A percentile compares a stretch with the other conserved stretches of the same genome.
Evolutionary conservation across 2,329 filamentous ascomycete species (phyloP).

Genomic region (Fusarium xylarioides): DNA sequence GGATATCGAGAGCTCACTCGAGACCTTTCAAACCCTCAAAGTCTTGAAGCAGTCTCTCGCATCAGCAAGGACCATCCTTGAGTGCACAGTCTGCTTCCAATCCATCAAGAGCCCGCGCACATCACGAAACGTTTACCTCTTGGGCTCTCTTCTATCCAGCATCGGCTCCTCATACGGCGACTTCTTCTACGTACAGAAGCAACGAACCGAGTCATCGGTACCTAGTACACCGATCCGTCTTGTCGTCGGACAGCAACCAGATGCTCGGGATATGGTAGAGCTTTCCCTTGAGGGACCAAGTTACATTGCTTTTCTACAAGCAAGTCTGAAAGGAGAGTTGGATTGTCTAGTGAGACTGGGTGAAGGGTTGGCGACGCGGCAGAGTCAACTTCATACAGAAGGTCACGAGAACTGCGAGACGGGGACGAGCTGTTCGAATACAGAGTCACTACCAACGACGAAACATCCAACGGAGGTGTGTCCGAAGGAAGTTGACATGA

Average conservation of each 20-base stretch:
- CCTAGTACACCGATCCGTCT: neutral
- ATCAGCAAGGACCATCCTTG: neutral
- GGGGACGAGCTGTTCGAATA: constrained; percentile 21
- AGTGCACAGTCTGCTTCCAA: constrained; percentile 9
- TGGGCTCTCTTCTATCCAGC: neutral
- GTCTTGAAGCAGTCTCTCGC: constrained; percentile 3
- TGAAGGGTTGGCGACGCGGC: constrained; percentile 2
- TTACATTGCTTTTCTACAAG: neutral
- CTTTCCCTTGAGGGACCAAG: neutral
- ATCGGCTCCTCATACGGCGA: constrained; percentile 9
- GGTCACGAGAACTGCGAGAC: constrained; percentile 27
- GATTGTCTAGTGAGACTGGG: neutral
- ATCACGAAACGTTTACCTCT: neutral
- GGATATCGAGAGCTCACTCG: neutral
- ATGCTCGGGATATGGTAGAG: neutral
- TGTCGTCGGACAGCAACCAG: neutral
- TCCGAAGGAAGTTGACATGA: constrained; percentile 27
- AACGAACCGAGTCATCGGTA: neutral
- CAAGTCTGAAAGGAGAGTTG: neutral
- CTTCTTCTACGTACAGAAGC: constrained; percentile 13
- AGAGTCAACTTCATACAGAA: constrained; percentile 20
- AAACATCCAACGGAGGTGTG: constrained; percentile 24
- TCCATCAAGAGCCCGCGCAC: constrained; percentile 9
- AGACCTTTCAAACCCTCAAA: constrained; percentile 12
- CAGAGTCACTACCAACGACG: neutral